phyloP scores from a whole-genome alignment of 2,329 filamentous ascomycete genomes.

The Aspergillus fijiensis region DNA sequence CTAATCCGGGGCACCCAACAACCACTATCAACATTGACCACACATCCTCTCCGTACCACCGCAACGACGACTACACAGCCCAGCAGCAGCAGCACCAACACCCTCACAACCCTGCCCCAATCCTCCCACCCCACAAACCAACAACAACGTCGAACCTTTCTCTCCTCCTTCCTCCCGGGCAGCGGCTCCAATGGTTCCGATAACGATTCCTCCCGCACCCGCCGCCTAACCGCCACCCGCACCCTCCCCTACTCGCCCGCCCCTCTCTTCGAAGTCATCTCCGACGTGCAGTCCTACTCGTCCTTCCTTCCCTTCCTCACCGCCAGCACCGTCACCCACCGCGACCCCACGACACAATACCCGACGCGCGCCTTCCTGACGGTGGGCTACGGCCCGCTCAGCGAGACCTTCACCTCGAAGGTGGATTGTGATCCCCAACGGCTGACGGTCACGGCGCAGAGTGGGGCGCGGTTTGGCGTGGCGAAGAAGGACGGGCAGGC shows the following conservation, averaged over 20 bases:
- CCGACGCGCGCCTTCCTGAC: conserved; percentile 76
- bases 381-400: conserved; percentile 80
- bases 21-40: not conserved
- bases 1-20: not conserved
- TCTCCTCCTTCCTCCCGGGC: conserved; percentile 30
- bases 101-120: not conserved
- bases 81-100: no score
- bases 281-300: conserved; percentile 82
- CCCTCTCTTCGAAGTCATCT: conserved; percentile 79
- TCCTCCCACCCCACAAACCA: not conserved
- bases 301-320: conserved; percentile 91
- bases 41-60: not conserved
- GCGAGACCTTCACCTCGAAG: conserved; percentile 77
- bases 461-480: conserved; percentile 43
- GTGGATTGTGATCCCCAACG: conserved; percentile 72
- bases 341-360: conserved; percentile 54
- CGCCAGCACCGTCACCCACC: conserved; percentile 71
- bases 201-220: conserved; percentile 47
- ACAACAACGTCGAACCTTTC: conserved; percentile 20
- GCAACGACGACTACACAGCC: not conserved
- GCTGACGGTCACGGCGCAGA: conserved; percentile 69
- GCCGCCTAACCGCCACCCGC: conserved; percentile 70
- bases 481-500: conserved; percentile 56
- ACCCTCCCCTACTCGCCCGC: conserved; percentile 71
- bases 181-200: conserved; percentile 21